Base-by-base conservation (phyloP, 495 filamentous ascomycete species). In the Aspergillus cristatus region DNA sequence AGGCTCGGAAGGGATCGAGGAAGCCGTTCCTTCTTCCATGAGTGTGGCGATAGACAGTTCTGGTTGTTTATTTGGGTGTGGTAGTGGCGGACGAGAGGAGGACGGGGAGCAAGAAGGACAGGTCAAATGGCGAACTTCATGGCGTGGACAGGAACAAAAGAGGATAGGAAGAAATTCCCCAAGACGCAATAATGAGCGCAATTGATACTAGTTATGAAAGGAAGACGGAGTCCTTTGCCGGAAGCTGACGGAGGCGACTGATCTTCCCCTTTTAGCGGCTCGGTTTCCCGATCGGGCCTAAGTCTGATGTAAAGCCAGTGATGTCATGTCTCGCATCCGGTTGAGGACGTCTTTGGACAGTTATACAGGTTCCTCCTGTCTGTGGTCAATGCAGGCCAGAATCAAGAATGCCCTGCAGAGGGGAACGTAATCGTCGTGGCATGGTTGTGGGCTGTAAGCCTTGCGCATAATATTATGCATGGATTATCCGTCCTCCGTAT, bases 1-100 rank as follows among this genome's bases (percentile, higher is more conserved):
- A 26, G 74, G 75, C 38, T 59, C 62, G 16, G 46, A 43, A 11
- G 51, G 38, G 29, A 47, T 17, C 14, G 20, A 31, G 22, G 36
- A 35, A 17, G 26, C 41, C 22, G 43, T 47, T 51, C 51, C 62
- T 54, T 56, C 53, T 34, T 67, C 65, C 63, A 67, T 65, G 29
- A 43, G 40, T 33, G 43, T 42, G 55, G 53, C 46, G 22, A 48
- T 43, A 34, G 13, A 14, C 15, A 14, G n/a, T 10, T 1, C 8
- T 24, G n/a, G 20, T 24, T 24, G 20, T 24, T 24, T 24, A 24
- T 24, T 24, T 20, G 32, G 6, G 16, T 34, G 10, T 2, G 16
- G 3, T 7, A 16, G 18, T 15, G 2, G 14, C 16, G 28, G 40
- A 32, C 35, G 25, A 29, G 20, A 8, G 35, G 32, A 18, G 28